These are phyloP conservation scores for Daldinia eschscholtzii DNA, from an alignment of 2,329 filamentous ascomycete genomes.

Conservation along the genomic window DNA sequence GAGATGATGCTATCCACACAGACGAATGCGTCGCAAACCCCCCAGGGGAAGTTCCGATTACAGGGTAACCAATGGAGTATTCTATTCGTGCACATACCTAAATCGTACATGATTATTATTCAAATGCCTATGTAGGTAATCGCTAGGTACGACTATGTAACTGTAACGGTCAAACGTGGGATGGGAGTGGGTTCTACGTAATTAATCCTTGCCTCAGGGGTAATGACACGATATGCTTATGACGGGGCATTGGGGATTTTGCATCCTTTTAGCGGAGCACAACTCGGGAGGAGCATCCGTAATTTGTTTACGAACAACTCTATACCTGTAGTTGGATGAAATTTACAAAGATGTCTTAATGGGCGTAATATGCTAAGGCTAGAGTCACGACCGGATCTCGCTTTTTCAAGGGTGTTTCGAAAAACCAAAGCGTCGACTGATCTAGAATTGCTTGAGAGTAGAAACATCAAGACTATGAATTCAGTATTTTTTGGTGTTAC, in stretches of 20 bases:
- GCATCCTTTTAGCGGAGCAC: neutral
- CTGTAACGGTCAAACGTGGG: conserved; percentile 16
- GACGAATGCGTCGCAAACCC: neutral
- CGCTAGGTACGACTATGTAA: conserved; percentile 18
- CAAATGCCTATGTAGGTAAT: conserved; percentile 7
- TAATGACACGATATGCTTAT: conserved; percentile 21
- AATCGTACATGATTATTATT: conserved; percentile 9
- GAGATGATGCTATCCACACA: neutral
- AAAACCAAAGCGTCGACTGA: conserved; percentile 1
- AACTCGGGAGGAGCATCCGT: neutral
- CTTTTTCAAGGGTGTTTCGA: neutral
- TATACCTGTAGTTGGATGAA: neutral
- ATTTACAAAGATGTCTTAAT: neutral
- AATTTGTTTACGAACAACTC: neutral
- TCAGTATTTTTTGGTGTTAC: neutral
- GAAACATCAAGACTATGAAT: neutral
- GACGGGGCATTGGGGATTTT: neutral
- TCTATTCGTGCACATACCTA: neutral
- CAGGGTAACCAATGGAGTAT: conserved; percentile 8
- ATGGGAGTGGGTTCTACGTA: conserved; percentile 16
- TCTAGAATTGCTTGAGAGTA: conserved; percentile 7
- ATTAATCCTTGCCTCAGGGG: conserved; percentile 27
- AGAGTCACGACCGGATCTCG: neutral
- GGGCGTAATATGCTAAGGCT: neutral
- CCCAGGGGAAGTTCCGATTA: neutral